phyloP scores from a whole-genome alignment of 2,329 filamentous ascomycete species.

The Penicillium brasilianum region DNA sequence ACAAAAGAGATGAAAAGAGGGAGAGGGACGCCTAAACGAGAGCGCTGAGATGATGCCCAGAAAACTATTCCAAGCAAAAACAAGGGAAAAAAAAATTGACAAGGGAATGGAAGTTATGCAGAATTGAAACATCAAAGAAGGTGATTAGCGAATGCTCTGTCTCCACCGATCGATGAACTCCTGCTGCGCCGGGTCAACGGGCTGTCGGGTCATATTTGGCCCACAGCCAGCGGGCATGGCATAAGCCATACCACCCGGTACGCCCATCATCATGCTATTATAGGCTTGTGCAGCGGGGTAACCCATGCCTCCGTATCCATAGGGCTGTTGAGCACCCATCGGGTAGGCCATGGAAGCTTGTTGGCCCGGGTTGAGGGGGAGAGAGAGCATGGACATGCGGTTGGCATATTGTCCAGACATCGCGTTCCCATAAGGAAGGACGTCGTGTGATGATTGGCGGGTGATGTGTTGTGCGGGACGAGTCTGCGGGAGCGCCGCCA shows the following conservation, averaged over 20 bases:
- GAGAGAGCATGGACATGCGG: conserved; percentile 40
- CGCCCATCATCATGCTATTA: conserved; percentile 31
- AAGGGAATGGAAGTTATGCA: conserved; percentile 13
- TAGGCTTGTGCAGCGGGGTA: conserved; percentile 35
- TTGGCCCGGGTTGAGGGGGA: conserved; percentile 32
- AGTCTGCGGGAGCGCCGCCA: conserved; percentile 57
- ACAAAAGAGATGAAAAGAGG: background rate
- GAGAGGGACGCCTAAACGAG: conserved; percentile 22
- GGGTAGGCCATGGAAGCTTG: conserved; percentile 26
- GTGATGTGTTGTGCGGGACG: conserved; percentile 52
- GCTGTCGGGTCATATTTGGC: conserved; percentile 37
- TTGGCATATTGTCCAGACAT: conserved; percentile 28
- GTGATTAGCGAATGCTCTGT: conserved; percentile 45
- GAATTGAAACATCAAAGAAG: conserved; percentile 6
- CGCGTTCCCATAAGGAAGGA: conserved; percentile 22
- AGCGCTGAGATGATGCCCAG: conserved; percentile 25
- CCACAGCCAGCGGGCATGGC: conserved; percentile 31
- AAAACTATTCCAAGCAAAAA: background rate
- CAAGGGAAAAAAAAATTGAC: conserved; percentile 6
- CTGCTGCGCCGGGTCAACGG: conserved; percentile 57
- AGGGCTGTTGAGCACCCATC: conserved; percentile 24
- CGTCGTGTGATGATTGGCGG: conserved; percentile 34
- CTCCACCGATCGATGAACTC: conserved; percentile 67
- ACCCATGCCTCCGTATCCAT: conserved; percentile 33
- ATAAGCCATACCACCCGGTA: conserved; percentile 37